phyloP scores from a whole-genome alignment of 164 flowering plant genomes.

The Chimonanthus praecox region DNA sequence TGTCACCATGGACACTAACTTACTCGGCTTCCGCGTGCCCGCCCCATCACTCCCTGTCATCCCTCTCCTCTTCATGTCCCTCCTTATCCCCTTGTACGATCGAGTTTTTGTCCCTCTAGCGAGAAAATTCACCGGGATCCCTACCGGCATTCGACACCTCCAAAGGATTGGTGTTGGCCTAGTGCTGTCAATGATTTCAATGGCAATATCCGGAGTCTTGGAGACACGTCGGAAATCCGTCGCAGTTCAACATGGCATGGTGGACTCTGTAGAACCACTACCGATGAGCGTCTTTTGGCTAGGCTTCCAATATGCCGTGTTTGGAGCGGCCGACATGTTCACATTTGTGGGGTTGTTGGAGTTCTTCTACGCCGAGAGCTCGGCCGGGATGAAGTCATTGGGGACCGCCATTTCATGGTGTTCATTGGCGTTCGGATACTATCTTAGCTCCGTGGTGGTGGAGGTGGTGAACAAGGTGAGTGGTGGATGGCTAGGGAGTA shows the following conservation, averaged over 20 bases:
- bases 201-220: conserved; percentile 48
- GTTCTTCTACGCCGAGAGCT: conserved; percentile 65
- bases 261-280: conserved; percentile 37
- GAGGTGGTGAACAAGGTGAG: conserved; percentile 55
- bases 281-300: conserved; percentile 68
- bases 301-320: conserved; percentile 51
- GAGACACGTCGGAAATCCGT: conserved; percentile 48
- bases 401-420: conserved; percentile 60
- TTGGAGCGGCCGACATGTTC: conserved; percentile 71
- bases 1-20: conserved; percentile 43
- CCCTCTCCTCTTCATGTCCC: conserved; percentile 46
- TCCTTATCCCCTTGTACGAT: conserved; percentile 59
- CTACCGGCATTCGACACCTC: conserved; percentile 57
- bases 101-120: conserved; percentile 52
- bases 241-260: conserved; percentile 46
- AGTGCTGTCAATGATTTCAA: conserved; percentile 53
- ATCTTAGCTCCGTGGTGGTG: conserved; percentile 54
- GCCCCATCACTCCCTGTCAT: conserved; percentile 55
- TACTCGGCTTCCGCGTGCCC: conserved; percentile 45
- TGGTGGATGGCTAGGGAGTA: conserved; percentile 65
- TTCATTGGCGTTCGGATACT: conserved; percentile 64
- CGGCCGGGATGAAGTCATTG: conserved; percentile 58
- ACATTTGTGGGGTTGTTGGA: conserved; percentile 61
- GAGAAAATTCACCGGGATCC: conserved; percentile 49
- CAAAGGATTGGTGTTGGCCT: conserved; percentile 61